Evolutionary conservation across 78 protist species (phyloP).

Genomic region (slime mould (Dictyostelium discoideum)): DNA sequence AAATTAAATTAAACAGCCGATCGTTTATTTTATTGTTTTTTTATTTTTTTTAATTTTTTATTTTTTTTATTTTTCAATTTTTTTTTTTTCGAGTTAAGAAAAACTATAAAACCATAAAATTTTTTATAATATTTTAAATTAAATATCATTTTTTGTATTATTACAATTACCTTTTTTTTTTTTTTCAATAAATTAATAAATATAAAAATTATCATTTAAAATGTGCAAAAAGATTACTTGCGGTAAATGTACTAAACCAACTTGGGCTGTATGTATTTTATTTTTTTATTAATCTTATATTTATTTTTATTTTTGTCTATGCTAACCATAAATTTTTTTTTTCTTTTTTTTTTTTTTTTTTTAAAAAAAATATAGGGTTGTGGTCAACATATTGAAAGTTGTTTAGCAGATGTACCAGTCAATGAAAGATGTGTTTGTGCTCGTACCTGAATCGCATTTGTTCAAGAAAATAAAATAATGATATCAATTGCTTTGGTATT

Average conservation of each 20-base stretch:
- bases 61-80: too few species aligned
- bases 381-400: conserved; percentile 59
- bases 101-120: neutral
- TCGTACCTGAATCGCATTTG: neutral
- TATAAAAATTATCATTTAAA: neutral
- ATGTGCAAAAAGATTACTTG: conserved; percentile 49
- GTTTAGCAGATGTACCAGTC: conserved; percentile 20
- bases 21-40: neutral
- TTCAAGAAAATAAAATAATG: neutral
- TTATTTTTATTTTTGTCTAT: neutral
- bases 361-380: conserved; percentile 26
- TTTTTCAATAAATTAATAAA: neutral
- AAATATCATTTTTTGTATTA: neutral
- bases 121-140: neutral
- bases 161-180: neutral
- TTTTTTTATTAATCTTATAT: neutral
- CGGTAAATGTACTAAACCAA: conserved; percentile 22
- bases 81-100: neutral
- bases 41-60: neutral
- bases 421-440: conserved; percentile 45
- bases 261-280: conserved; percentile 41
- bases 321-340: too few species aligned
- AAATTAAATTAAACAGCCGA: neutral
- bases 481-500: neutral
- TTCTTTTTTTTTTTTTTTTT: neutral